Evolutionary conservation across 305 asterid species (phyloP), one percentile per base, ranked within the genome.

Genomic region (Fraxinus floribunda): DNA sequence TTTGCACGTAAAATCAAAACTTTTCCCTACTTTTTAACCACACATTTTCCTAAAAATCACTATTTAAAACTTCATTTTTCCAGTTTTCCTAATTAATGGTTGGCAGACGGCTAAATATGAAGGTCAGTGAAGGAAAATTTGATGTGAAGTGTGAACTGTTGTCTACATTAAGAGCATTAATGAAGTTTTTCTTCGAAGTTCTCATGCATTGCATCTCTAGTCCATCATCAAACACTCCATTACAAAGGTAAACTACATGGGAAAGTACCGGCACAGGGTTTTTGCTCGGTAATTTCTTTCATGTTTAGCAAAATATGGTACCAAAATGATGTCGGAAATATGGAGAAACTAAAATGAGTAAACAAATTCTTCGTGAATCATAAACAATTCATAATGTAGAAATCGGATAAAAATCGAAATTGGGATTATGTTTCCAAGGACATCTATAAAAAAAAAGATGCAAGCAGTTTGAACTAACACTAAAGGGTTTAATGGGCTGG

Each of bases 401-500:
- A 29, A 44, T 44, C 30, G 46, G 13, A 35, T 32, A 32, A 55
- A 52, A 71, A 11, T 76, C 62, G 44, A 81, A 80, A 81, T 30
- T 82, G 49, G 38, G 78, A 76, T 38, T 34, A 57, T 57, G 11
- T 18, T 57, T 6, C 29, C 10, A 18, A 18, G 66, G 66, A 57
- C 26, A 20, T 57, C 11, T 57, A 18, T 5, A 6, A 57, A 55
- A 18, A n/a, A 30, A 2, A 30, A 57, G 66, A 57, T 18, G 2
- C 24, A 57, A 57, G 24, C 10, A 1, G 11, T n/a, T 57, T 57
- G 24, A 57, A 57, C 66, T 57, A 18, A 57, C 22, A 60, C 16
- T 39, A 22, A 44, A 32, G 75, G 73, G 24, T 79, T 62, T 44
- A 9, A 39, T 74, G 66, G 75, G 84, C 52, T 77, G 83, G 76